Evolutionary conservation across 2,329 filamentous ascomycete species (phyloP).

Genomic region (Botrytis fragariae): DNA sequence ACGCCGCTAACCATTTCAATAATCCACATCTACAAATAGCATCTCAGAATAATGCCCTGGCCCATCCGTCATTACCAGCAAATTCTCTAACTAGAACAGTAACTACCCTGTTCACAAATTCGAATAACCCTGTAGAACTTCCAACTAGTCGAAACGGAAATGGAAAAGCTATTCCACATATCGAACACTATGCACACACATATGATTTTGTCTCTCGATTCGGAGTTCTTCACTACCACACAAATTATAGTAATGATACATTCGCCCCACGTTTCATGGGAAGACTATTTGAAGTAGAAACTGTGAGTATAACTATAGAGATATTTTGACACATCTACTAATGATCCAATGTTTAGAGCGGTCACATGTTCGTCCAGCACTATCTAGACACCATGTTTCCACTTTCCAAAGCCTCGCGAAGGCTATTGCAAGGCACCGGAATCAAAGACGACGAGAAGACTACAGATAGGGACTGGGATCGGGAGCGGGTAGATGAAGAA

Average conservation of each 20-base stretch:
- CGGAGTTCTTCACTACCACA: conserved; percentile 67
- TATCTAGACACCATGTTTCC: conserved; percentile 40
- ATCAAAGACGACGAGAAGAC: conserved; percentile 27
- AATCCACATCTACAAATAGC: conserved; percentile 60
- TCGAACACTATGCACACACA: conserved; percentile 78
- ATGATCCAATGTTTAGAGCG: conserved; percentile 1
- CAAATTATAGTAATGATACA: conserved; percentile 9
- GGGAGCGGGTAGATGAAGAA: background rate
- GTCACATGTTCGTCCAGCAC: conserved; percentile 39
- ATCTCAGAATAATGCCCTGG: conserved; percentile 44
- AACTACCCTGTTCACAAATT: background rate
- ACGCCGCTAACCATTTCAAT: conserved; percentile 78
- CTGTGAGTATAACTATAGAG: background rate
- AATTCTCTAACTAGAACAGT: conserved; percentile 35
- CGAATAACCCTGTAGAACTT: background rate
- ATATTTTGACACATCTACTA: background rate
- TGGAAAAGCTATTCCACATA: conserved; percentile 57
- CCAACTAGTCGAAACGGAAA: background rate
- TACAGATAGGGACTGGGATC: background rate
- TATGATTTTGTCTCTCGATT: conserved; percentile 72
- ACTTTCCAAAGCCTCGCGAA: conserved; percentile 17
- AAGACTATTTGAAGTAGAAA: conserved; percentile 29
- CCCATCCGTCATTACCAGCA: conserved; percentile 42
- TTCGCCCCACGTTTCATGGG: conserved; percentile 34
- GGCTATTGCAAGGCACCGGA: conserved; percentile 24